Base-by-base conservation (phyloP, 768 basidiomycete genomes). In the Trametes sanguinea region DNA sequence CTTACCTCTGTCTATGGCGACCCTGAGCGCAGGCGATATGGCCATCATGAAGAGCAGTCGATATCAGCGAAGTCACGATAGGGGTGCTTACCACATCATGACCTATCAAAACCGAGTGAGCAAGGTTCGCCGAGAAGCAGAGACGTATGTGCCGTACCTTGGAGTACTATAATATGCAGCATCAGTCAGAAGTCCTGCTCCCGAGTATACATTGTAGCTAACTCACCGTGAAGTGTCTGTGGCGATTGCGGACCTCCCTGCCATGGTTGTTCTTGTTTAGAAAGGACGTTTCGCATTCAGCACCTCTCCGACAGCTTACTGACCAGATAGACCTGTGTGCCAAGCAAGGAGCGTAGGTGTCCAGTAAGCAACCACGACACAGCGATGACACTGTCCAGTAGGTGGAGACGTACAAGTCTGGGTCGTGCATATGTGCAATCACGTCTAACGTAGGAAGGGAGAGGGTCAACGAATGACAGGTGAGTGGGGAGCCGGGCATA, bases 181-280 rank as follows among this genome's bases (percentile, higher is more conserved):
- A 16, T 51, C 54, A 42, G 17, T 22, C 14, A n/a, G n/a, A 16
- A 6, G 33, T 3, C 6, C 29, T 32, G 33, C 10, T 14, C 14
- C 27, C 32, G 17, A 14, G 44, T 17, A 47, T 37, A 17, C 4
- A 30, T 3, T 4, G 37, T 37, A 22, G 27, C 8, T 16, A 2
- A 77, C 87, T 52, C 64, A 90, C 90, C 43, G 94, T 90, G 69
- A 95, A 96, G 68, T 95, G 88, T 52, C 89, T 83, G 73, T 89
- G 85, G 73, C 85, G 85, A 65, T 89, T 88, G 61, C 95, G 82
- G 16, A 98, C 95, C 77, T 98, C 95, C 94, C 91, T 92, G 72
- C 29, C 65, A 63, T 63, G 51, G 9, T 22, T 46, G 67, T 59
- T 52, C 61, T 53, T 44, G 30, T 16, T 17, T 7, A 27, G 63